A percentile compares a stretch with the other conserved stretches of the same genome.
Evolutionary conservation across 176 grass and related monocot genomes (phyloP).

Genomic region (Oryza nivara): DNA sequence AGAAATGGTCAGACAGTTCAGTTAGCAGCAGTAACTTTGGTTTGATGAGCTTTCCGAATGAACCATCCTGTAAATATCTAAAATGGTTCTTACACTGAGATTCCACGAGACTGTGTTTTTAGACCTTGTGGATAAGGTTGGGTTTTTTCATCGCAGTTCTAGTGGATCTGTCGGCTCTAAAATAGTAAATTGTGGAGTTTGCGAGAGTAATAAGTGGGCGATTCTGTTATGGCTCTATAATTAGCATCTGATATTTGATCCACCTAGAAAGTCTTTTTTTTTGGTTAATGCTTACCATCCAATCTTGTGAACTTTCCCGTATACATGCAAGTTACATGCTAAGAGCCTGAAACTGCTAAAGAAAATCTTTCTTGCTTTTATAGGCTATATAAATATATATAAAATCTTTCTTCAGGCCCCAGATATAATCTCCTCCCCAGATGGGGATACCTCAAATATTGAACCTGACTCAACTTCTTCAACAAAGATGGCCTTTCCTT

Average conservation of each 20-base stretch:
- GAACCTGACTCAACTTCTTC: slow-evolving; percentile 29
- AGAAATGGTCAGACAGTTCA: slow-evolving; percentile 14
- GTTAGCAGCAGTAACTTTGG: slow-evolving; percentile 7
- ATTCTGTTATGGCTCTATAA: slow-evolving; percentile 2
- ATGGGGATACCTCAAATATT: slow-evolving; percentile 37
- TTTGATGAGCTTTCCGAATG: background rate
- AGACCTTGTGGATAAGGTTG: background rate
- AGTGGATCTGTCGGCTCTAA: slow-evolving; percentile 6
- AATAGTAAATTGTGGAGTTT: slow-evolving; percentile 3
- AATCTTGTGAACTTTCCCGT: background rate
- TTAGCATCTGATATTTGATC: background rate
- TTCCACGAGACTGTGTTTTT: background rate
- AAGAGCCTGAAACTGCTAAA: background rate
- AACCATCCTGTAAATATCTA: background rate
- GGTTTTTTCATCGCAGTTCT: background rate
- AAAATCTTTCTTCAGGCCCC: slow-evolving; percentile 34
- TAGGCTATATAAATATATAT: background rate
- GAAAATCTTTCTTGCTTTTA: slow-evolving; percentile 1
- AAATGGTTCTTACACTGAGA: background rate
- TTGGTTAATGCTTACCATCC: background rate
- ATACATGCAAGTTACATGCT: slow-evolving; percentile 22
- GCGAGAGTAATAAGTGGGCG: background rate
- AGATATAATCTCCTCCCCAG: slow-evolving; percentile 32
- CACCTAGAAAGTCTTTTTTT: background rate
- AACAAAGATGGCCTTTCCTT: slow-evolving; percentile 58